phyloP scores from a whole-genome alignment of 1,284 basidiomycete species.

The Apiotrichum sp. region DNA sequence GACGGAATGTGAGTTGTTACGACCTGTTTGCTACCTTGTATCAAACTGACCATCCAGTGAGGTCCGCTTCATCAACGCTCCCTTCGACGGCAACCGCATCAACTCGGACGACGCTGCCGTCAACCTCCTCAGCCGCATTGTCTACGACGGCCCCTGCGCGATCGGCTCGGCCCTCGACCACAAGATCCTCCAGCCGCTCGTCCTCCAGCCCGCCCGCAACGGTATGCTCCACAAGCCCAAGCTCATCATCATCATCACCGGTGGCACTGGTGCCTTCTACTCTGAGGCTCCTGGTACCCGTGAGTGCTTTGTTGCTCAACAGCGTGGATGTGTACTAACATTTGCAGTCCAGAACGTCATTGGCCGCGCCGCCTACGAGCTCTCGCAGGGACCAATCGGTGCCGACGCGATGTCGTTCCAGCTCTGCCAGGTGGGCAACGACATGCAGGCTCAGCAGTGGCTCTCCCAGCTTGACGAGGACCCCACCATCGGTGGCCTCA shows the following conservation, averaged over 20 bases:
- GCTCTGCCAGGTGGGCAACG: constrained; percentile 16
- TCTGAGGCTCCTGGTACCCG: constrained; percentile 10
- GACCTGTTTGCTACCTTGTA: not conserved
- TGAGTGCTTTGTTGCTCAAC: not conserved
- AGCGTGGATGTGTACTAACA: not conserved
- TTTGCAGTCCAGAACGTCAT: constrained; percentile 9
- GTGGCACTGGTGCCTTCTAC: constrained; percentile 14
- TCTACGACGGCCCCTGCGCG: constrained; percentile 27
- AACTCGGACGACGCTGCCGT: constrained; percentile 39
- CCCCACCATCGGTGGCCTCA: constrained; percentile 7
- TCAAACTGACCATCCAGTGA: constrained; percentile 19
- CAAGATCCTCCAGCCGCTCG: constrained; percentile 49
- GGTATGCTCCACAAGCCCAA: constrained; percentile 47
- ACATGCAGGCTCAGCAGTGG: constrained; percentile 10
- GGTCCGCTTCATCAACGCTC: constrained; percentile 49
- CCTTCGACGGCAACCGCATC: constrained; percentile 48
- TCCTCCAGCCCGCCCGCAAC: constrained; percentile 45
- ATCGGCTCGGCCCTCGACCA: constrained; percentile 45
- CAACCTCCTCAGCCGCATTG: constrained; percentile 31
- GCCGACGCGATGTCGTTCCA: constrained; percentile 13
- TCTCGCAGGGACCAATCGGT: constrained; percentile 3
- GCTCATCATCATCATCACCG: constrained; percentile 46
- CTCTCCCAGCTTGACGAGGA: constrained; percentile 10
- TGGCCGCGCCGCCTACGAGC: constrained; percentile 5
- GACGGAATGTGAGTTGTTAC: constrained; percentile 37